Evolutionary conservation across 2,329 filamentous ascomycete species (phyloP).

Genomic region (Ascochyta clinopodiicola): DNA sequence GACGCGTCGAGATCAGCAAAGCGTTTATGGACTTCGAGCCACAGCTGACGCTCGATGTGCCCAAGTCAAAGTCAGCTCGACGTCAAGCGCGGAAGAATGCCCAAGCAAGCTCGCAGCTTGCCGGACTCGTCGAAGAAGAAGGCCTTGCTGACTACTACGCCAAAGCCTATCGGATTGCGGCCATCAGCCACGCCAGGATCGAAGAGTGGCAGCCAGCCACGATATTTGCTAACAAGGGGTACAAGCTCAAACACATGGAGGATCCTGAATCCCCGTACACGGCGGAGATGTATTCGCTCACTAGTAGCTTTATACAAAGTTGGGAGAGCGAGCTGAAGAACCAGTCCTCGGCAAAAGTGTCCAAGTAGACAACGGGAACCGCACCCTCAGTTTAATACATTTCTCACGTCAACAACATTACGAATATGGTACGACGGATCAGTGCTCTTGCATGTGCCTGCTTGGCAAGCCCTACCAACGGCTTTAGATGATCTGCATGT

Average conservation of each 20-base stretch:
- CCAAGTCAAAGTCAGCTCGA: conserved; percentile 27
- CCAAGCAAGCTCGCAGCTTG: conserved; percentile 35
- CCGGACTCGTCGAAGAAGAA: conserved; percentile 42
- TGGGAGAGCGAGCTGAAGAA: conserved; percentile 39
- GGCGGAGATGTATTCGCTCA: conserved; percentile 39
- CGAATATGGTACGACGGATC: background rate
- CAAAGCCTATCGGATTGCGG: conserved; percentile 40
- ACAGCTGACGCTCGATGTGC: conserved; percentile 31
- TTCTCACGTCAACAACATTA: background rate
- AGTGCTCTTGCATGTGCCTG: background rate
- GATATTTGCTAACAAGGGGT: conserved; percentile 41
- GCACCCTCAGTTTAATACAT: background rate
- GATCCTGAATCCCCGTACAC: conserved; percentile 36
- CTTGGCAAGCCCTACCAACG: background rate
- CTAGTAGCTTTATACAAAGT: conserved; percentile 34
- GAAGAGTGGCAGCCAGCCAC: conserved; percentile 42
- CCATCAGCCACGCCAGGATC: conserved; percentile 38
- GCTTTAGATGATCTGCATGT: conserved; percentile 1
- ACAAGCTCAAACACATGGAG: conserved; percentile 37
- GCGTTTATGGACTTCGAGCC: conserved; percentile 37
- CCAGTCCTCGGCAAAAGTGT: conserved; percentile 5
- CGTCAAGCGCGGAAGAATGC: conserved; percentile 37
- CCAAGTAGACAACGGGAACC: background rate
- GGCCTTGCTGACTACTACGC: conserved; percentile 45
- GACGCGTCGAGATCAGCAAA: conserved; percentile 35